Percentiles rank a stretch among this genome's conserved stretches.
These are phyloP conservation scores for Oligophagozyma castellii DNA, from an alignment of 1,139 yeast species.

Conservation along the genomic window DNA sequence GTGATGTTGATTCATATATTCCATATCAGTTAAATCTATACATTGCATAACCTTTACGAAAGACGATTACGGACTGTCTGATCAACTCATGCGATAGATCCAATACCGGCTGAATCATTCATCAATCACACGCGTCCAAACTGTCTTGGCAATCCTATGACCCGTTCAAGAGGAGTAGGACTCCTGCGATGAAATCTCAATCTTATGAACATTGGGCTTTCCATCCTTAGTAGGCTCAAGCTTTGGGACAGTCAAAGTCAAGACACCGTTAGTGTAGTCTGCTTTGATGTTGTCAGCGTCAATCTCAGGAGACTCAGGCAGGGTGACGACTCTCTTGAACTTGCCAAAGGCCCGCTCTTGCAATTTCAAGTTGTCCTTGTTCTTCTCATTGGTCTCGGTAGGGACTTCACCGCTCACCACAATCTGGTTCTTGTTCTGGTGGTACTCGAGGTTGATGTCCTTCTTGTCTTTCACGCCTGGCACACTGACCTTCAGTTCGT, in stretches of 20 bases:
- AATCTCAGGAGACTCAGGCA: conserved; percentile 27
- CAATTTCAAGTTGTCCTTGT: conserved; percentile 22
- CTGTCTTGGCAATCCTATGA: too few species aligned
- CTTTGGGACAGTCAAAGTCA: conserved; percentile 29
- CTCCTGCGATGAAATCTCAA: conserved; percentile 24
- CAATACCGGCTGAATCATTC: too few species aligned
- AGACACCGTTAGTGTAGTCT: conserved; percentile 28
- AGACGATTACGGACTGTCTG: too few species aligned
- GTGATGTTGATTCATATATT: too few species aligned
- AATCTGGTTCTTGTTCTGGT: conserved; percentile 28
- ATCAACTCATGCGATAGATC: too few species aligned
- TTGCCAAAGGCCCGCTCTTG: conserved; percentile 29
- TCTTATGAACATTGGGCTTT: conserved; percentile 22
- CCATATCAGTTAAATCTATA: too few species aligned
- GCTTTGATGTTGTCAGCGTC: conserved; percentile 31
- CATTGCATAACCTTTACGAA: too few species aligned
- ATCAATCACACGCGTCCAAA: too few species aligned
- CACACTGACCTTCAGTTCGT: conserved; percentile 28
- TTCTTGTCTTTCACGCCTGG: conserved; percentile 31
- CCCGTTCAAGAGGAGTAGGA: conserved; percentile 8
- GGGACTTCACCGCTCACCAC: conserved; percentile 28
- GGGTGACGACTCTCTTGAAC: conserved; percentile 28
- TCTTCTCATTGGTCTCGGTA: conserved; percentile 10
- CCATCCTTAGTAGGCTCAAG: conserved; percentile 17
- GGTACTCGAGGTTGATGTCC: conserved; percentile 28